Evolutionary conservation across 2,329 filamentous ascomycete species (phyloP), one percentile per base, ranked within the genome.

Genomic region (Alternaria triticina): DNA sequence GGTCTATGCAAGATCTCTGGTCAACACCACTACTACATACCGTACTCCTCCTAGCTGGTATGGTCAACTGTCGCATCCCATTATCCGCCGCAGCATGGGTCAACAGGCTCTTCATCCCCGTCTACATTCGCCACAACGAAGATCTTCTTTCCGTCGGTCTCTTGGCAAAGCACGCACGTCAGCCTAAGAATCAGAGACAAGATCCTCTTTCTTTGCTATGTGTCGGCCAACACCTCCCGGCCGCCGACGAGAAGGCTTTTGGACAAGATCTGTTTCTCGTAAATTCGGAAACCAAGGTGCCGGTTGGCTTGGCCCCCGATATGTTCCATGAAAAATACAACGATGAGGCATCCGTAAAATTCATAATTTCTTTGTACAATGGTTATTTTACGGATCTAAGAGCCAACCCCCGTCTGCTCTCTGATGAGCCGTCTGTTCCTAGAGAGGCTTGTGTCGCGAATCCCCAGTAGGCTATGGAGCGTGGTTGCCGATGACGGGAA

Each of bases 161-260:
- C 0, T 17, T 49, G n/a, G 36, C 36, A 17, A 40, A 40, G 36
- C 36, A 40, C 0, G 36, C 36, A 40, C 36, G 36, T 3, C 36
- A 11, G 1, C 36, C 36, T 1, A 40, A 40, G 0, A 15, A 40
- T 3, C 36, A 40, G 3, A 2, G 36, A 40, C 2, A 11, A 40
- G 1, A 17, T 1, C 36, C 36, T 40, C 3, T 40, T 17, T 3
- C 0, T 1, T 1, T 50, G 2, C 1, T 50, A 2, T 50, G 47
- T 0, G 47, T 50, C 3, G 25, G 25, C 0, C 23, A 49, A 49
- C 46, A 49, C 10, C 46, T 49, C 3, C 46, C 23, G 1, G 2
- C 9, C 5, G 9, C 23, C n/a, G 5, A 8, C 3, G 6, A 13
- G 23, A 6, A 6, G 9, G 10, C 9, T 17, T 49, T 28, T 2